A percentile compares a stretch with the other conserved stretches of the same genome.
Conservation (phyloP, 495 filamentous ascomycete species). For the Lophiotrema nucula region DNA sequence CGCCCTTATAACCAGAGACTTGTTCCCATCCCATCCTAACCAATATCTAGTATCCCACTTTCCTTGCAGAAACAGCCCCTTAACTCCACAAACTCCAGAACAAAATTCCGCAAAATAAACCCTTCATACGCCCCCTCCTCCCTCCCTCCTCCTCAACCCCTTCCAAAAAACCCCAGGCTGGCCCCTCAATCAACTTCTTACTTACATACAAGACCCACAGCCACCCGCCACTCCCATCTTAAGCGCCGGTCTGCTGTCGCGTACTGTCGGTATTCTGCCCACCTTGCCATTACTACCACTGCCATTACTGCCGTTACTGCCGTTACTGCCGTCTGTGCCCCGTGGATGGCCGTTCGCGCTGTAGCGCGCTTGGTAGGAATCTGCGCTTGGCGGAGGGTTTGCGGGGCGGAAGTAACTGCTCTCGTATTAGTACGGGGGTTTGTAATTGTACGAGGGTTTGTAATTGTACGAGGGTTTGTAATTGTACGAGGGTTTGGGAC, state of each 20-base stretch:
- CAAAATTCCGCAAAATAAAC: too few relatives aligned
- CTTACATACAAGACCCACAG: conserved; percentile 31
- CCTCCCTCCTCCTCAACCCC: background rate
- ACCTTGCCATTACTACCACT: background rate
- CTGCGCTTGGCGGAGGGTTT: background rate
- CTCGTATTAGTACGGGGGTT: too few relatives aligned
- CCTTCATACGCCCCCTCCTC: background rate
- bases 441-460: too few relatives aligned
- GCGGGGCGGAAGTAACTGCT: conserved; percentile 24
- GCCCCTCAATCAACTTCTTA: too few relatives aligned
- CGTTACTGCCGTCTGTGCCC: too few relatives aligned
- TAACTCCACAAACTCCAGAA: too few relatives aligned
- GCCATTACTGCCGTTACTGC: background rate
- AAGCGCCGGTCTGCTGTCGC: conserved; percentile 18
- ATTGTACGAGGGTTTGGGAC: too few relatives aligned
- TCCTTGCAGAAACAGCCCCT: too few relatives aligned
- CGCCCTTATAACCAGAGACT: background rate
- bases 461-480: too few relatives aligned
- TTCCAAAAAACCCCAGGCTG: background rate
- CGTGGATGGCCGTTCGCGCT: background rate
- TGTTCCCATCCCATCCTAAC: background rate
- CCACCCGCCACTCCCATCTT: conserved; percentile 6
- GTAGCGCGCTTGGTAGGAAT: conserved; percentile 15
- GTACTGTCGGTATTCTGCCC: conserved; percentile 3
- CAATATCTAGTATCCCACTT: too few relatives aligned